phyloP scores from a whole-genome alignment of 2,329 filamentous ascomycete species.

The Aspergillus puulaauensis region DNA sequence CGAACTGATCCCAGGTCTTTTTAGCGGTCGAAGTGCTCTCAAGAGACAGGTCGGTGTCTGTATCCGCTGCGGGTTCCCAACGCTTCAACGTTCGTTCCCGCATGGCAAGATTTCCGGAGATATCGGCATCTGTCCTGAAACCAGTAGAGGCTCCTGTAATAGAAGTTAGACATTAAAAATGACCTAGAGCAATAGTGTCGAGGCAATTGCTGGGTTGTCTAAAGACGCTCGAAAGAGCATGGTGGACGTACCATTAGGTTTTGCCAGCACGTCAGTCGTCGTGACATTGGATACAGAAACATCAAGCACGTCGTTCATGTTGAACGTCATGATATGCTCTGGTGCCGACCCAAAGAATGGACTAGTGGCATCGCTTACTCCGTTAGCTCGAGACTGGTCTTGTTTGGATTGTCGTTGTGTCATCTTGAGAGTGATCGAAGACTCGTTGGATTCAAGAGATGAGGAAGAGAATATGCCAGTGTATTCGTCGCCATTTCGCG shows the following conservation, averaged over 20 bases:
- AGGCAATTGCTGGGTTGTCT: not conserved
- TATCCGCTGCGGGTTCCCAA: conserved; percentile 72
- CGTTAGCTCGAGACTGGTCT: conserved; percentile 40
- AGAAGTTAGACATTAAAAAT: not conserved
- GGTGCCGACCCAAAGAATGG: conserved; percentile 45
- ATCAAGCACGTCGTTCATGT: conserved; percentile 60
- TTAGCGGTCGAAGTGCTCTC: conserved; percentile 54
- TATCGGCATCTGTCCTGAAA: conserved; percentile 86
- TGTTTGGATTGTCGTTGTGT: conserved; percentile 51
- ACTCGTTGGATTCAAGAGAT: conserved; percentile 51
- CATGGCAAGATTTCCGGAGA: conserved; percentile 69
- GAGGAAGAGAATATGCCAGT: conserved; percentile 61
- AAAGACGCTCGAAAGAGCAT: not conserved
- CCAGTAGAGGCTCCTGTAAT: conserved; percentile 62
- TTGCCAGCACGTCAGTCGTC: conserved; percentile 51
- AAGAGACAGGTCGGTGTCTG: conserved; percentile 66
- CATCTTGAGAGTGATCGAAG: conserved; percentile 65
- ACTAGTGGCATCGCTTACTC: conserved; percentile 39
- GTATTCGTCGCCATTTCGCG: conserved; percentile 62
- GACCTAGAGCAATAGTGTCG: not conserved
- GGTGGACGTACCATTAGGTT: conserved; percentile 56
- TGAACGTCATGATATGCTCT: conserved; percentile 58
- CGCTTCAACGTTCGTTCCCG: conserved; percentile 75
- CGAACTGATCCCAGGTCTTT: conserved; percentile 87
- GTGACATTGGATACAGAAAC: conserved; percentile 55